Evolutionary conservation across 164 flowering plant species (phyloP), one percentile per base, ranked within the genome.

Genomic region (Cinnamomum chago): DNA sequence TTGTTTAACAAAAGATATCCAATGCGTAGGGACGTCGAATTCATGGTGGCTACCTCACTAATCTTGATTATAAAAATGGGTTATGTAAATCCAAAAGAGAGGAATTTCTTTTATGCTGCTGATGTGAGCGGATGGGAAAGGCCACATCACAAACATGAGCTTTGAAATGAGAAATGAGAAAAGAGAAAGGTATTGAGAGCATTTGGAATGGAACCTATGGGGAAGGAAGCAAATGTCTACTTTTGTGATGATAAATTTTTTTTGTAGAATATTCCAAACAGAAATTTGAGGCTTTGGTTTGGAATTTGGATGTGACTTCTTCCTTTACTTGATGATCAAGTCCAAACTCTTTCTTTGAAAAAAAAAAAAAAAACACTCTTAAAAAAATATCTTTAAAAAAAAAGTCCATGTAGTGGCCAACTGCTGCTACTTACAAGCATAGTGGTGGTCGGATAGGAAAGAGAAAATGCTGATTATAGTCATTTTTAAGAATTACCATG

Each of bases 301-400:
- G 28, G 24, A 64, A 22, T 64, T 64, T 64, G 28, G 24, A 64
- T 64, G 67, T 24, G 27, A 64, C 24, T 64, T 64, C 28, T 64
- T 24, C 12, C 25, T 20, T 64, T 64, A 40, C 47, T 40, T 40
- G 11, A 40, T 40, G 47, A 40, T 40, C 47, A 40, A 9, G 47
- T 40, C 47, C 47, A 40, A 40, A 40, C 11, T 9, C 10, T 30
- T 30, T 1, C n/a, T n/a, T n/a, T n/a, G n/a, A 27, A 27, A 27
- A 27, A 27, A n/a, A n/a, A n/a, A n/a, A n/a, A n/a, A n/a, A n/a
- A 30, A 30, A 3, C 3, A 3, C 5, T 3, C 0, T 4, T 0
- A 30, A 30, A 30, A 30, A 4, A 30, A 30, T n/a, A n/a, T n/a
- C n/a, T n/a, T n/a, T n/a, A 30, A 30, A 30, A 30, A 30, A 3